Percentiles rank a stretch among this genome's conserved stretches.
Evolutionary conservation across 495 filamentous ascomycete species (phyloP).

Genomic region (Penicillium daleae): DNA sequence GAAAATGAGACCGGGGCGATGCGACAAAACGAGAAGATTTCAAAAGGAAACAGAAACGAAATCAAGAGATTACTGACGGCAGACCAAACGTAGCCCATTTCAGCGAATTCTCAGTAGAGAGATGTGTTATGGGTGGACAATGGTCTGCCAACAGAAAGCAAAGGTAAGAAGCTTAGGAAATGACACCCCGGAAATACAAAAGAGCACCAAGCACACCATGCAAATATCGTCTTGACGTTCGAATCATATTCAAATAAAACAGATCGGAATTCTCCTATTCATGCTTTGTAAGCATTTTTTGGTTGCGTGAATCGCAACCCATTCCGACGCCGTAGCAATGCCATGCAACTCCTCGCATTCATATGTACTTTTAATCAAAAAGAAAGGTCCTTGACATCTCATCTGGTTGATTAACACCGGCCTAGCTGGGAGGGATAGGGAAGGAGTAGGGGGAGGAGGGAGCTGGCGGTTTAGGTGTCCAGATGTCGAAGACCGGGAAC

Average conservation of each 20-base stretch:
- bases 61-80: slow-evolving; percentile 16
- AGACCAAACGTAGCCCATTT: slow-evolving; percentile 16
- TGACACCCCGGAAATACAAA: slow-evolving; percentile 2
- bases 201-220: slow-evolving; percentile 28
- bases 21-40: slow-evolving; percentile 8
- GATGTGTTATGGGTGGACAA: background rate
- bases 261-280: slow-evolving; percentile 22
- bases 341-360: slow-evolving; percentile 32
- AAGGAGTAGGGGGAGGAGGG: background rate
- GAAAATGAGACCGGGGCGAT: background rate
- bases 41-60: slow-evolving; percentile 13
- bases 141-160: slow-evolving; percentile 15
- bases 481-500: slow-evolving; percentile 6
- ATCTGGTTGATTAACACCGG: slow-evolving; percentile 6
- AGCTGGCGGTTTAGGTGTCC: background rate
- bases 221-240: slow-evolving; percentile 32
- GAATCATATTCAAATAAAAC: slow-evolving; percentile 23
- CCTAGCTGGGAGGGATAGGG: slow-evolving; percentile 3
- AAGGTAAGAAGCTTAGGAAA: slow-evolving; percentile 8
- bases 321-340: slow-evolving; percentile 36
- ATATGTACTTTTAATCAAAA: slow-evolving; percentile 33
- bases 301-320: slow-evolving; percentile 14
- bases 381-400: slow-evolving; percentile 15
- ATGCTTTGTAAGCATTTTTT: slow-evolving; percentile 21
- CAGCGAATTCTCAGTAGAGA: background rate